These are phyloP conservation scores for Ballota nigra DNA, from an alignment of 257 asterid genomes.

Conservation along the genomic window DNA sequence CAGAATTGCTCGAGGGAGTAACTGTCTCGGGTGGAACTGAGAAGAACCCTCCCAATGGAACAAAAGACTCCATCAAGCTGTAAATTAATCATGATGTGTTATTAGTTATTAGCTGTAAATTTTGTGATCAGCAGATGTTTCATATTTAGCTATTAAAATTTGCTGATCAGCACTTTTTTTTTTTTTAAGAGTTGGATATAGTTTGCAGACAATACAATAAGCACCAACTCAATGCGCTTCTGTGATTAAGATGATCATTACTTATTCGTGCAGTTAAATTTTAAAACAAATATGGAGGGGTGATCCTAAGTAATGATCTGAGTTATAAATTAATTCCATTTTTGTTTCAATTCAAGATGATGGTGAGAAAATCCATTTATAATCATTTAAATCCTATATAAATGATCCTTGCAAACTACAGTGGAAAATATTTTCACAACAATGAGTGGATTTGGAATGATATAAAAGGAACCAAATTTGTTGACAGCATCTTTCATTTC, in stretches of 20 bases:
- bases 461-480: constrained; percentile 2
- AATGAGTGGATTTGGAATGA: constrained; percentile 1
- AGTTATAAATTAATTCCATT: neutral
- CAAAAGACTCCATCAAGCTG: constrained; percentile 98
- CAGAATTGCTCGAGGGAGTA: constrained; percentile 39
- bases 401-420: neutral
- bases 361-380: neutral
- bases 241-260: no score
- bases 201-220: no score
- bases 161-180: no score
- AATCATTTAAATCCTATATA: neutral
- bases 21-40: constrained; percentile 57
- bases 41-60: constrained; percentile 95
- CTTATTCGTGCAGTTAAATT: no score
- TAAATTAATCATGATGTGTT: constrained; percentile 18
- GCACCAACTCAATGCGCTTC: no score
- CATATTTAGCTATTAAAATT: no score
- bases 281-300: neutral
- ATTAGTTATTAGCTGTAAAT: no score
- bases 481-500: constrained; percentile 25
- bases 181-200: no score
- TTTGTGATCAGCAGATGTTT: no score
- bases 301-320: neutral
- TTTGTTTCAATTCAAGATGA: neutral
- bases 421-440: neutral